phyloP scores from a whole-genome alignment of 148 eudicot genomes.

The Rhododendron henanense region DNA sequence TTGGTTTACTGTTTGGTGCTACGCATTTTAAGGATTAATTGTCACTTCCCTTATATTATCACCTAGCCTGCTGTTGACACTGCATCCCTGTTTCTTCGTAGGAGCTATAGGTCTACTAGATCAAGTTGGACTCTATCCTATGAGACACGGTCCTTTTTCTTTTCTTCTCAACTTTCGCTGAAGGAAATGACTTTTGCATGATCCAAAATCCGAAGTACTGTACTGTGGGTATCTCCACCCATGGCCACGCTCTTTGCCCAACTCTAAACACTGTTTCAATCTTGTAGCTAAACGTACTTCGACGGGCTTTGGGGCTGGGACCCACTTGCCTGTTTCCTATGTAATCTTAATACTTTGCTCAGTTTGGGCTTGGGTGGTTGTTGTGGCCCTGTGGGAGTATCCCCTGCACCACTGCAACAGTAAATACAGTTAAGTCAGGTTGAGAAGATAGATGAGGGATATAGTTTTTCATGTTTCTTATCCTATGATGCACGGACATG shows the following conservation, averaged over 20 bases:
- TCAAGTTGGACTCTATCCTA: not conserved
- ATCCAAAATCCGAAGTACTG: not conserved
- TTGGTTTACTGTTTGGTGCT: not conserved
- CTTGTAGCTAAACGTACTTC: not conserved
- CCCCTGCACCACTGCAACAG: not conserved
- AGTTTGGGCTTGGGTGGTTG: not conserved
- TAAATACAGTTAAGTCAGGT: not conserved
- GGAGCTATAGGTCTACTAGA: not conserved
- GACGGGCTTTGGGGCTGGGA: not conserved
- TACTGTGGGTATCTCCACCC: no score
- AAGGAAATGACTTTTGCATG: not conserved
- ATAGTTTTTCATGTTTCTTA: no score
- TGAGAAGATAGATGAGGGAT: not conserved
- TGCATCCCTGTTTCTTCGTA: not conserved
- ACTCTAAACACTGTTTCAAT: not conserved
- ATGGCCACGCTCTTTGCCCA: not conserved
- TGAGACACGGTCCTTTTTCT: not conserved
- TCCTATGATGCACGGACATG: no score
- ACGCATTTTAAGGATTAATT: not conserved
- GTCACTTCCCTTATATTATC: not conserved
- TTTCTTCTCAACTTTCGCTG: not conserved
- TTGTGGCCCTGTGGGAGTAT: not conserved
- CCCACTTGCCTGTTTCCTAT: not conserved
- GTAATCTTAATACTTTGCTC: not conserved
- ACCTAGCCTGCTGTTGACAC: not conserved